Evolutionary conservation across 2,329 filamentous ascomycete genomes (phyloP).

Genomic region (Claviceps sp.): DNA sequence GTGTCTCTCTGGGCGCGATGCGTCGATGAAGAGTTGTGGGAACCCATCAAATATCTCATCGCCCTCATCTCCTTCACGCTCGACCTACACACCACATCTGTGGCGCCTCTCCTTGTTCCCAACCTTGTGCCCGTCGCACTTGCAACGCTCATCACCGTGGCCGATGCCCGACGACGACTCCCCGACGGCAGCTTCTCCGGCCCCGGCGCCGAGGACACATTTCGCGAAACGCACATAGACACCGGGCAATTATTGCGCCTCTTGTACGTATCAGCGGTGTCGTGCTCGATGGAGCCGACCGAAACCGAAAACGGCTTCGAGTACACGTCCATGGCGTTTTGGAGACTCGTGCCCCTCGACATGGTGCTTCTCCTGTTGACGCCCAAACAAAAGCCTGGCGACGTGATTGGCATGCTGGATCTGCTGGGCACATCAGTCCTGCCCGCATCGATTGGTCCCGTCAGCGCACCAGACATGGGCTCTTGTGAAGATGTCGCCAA

Average conservation of each 20-base stretch:
- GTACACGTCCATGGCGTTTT: constrained; percentile 37
- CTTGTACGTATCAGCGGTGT: constrained; percentile 49
- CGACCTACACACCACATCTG: constrained; percentile 43
- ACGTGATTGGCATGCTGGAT: constrained; percentile 51
- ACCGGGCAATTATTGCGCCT: constrained; percentile 51
- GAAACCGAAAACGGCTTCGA: constrained; percentile 18
- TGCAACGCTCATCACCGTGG: constrained; percentile 46
- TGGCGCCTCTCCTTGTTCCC: constrained; percentile 45
- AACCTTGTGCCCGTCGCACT: constrained; percentile 42
- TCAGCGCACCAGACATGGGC: constrained; percentile 31
- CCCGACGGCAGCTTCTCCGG: constrained; percentile 33
- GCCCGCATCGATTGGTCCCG: constrained; percentile 51
- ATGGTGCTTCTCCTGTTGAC: constrained; percentile 55
- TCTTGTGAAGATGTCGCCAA: constrained; percentile 28
- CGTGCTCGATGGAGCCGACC: constrained; percentile 33
- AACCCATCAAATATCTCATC: constrained; percentile 51
- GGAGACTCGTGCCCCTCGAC: constrained; percentile 52
- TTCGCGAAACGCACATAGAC: constrained; percentile 43
- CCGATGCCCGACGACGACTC: constrained; percentile 40
- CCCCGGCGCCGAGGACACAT: constrained; percentile 23
- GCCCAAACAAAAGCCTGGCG: constrained; percentile 47
- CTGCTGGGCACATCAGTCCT: constrained; percentile 55
- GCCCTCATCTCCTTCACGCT: constrained; percentile 52
- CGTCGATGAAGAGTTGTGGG: constrained; percentile 47
- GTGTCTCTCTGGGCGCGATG: constrained; percentile 57